Conservation (phyloP, 2,329 filamentous ascomycete species). For the Fusarium sp. region DNA sequence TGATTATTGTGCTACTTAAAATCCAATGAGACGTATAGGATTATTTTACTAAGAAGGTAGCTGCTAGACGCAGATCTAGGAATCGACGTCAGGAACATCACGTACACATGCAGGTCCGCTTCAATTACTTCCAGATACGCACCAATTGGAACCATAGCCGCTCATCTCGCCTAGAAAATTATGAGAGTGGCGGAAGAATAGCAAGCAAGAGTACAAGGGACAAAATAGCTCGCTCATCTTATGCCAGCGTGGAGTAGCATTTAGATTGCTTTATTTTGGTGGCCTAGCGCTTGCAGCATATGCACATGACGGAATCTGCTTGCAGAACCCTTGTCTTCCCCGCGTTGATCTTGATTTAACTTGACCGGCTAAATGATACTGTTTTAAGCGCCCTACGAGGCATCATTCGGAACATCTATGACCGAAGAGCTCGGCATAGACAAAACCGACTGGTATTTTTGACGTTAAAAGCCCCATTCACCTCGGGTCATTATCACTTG, state of each 20-base stretch:
- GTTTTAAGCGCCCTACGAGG: neutral
- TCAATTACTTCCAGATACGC: neutral
- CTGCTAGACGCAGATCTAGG: neutral
- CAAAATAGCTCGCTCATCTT: neutral
- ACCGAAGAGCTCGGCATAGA: constrained; percentile 13
- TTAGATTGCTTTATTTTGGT: neutral
- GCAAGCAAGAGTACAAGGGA: neutral
- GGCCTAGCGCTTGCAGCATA: rapidly evolving
- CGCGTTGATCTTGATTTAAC: neutral
- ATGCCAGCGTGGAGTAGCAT: neutral
- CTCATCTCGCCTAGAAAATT: neutral
- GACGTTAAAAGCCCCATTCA: neutral
- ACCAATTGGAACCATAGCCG: neutral
- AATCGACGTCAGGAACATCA: neutral
- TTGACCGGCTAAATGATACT: constrained; percentile 16
- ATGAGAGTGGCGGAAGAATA: neutral
- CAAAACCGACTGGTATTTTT: neutral
- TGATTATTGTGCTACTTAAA: too few relatives aligned
- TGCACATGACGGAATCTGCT: neutral
- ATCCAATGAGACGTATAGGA: too few relatives aligned
- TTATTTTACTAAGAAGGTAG: too few relatives aligned
- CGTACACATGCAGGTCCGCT: neutral
- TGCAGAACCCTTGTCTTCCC: constrained; percentile 17
- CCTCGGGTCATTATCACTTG: too few relatives aligned
- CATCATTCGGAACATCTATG: neutral